phyloP scores from a whole-genome alignment of 768 basidiomycete genomes.

The Coprinopsis sp. region DNA sequence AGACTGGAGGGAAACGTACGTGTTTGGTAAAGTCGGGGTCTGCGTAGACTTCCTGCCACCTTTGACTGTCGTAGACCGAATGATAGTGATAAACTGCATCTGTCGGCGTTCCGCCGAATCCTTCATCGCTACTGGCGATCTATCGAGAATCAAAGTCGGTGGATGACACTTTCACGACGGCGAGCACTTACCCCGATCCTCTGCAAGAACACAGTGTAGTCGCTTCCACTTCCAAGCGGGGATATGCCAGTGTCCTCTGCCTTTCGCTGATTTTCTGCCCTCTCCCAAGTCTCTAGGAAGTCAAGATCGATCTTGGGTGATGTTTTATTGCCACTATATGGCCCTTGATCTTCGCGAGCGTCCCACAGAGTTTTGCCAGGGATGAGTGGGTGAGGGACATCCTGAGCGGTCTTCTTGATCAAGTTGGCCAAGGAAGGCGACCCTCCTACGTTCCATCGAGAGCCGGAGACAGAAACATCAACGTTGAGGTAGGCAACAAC shows the following conservation, averaged over 20 bases:
- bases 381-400: slow-evolving; percentile 70
- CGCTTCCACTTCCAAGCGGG: slow-evolving; percentile 77
- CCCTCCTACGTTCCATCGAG: slow-evolving; percentile 49
- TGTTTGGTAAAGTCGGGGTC: slow-evolving; percentile 71
- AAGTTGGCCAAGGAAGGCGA: slow-evolving; percentile 85
- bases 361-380: slow-evolving; percentile 72
- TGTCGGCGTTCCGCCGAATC: slow-evolving; percentile 34
- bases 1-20: slow-evolving; percentile 30
- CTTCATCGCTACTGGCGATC: slow-evolving; percentile 39
- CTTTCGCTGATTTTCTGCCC: background rate
- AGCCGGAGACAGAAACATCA: slow-evolving; percentile 55
- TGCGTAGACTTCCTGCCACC: slow-evolving; percentile 67
- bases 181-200: slow-evolving; percentile 42
- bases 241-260: slow-evolving; percentile 38
- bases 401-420: slow-evolving; percentile 60
- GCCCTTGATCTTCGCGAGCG: slow-evolving; percentile 56
- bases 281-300: background rate
- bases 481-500: slow-evolving; percentile 87
- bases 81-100: slow-evolving; percentile 72
- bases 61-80: slow-evolving; percentile 64
- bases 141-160: slow-evolving; percentile 7
- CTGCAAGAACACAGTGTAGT: slow-evolving; percentile 91
- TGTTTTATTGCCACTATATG: background rate
- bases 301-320: background rate
- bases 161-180: background rate